These are phyloP conservation scores for Ophiostoma triangulosporum DNA, from an alignment of 2,329 filamentous ascomycete species.

Conservation along the genomic window DNA sequence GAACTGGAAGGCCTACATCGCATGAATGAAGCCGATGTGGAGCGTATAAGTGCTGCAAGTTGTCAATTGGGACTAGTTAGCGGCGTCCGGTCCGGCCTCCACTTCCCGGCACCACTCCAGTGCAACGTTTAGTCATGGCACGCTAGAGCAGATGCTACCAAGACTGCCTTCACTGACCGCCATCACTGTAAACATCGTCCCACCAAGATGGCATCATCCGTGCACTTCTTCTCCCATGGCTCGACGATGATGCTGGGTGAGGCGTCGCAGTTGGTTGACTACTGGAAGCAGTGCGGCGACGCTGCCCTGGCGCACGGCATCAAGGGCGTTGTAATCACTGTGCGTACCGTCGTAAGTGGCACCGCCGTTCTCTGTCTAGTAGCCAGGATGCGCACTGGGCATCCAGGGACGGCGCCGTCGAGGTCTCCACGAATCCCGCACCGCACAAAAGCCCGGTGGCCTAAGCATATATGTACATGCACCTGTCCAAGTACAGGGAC, in stretches of 20 bases:
- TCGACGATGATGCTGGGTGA: conserved; percentile 62
- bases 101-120: no score
- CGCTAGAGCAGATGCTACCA: no score
- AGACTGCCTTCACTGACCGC: no score
- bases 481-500: conserved; percentile 48
- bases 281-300: conserved; percentile 54
- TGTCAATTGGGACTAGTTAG: no score
- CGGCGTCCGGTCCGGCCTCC: no score
- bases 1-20: no score
- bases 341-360: no score
- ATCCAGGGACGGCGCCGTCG: conserved; percentile 37
- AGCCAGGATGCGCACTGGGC: conserved; percentile 56
- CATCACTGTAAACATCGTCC: background rate
- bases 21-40: no score
- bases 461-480: conserved; percentile 51
- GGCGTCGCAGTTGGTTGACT: conserved; percentile 44
- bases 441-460: conserved; percentile 51
- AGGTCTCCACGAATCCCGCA: conserved; percentile 46
- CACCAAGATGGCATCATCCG: conserved; percentile 27
- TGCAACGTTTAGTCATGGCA: no score
- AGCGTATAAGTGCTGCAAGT: no score
- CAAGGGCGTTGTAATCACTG: conserved; percentile 54
- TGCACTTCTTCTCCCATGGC: conserved; percentile 57
- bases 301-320: conserved; percentile 44
- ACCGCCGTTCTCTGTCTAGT: no score